Base-by-base conservation (phyloP, 305 asterid species). In the Fraxinus dipetala region DNA sequence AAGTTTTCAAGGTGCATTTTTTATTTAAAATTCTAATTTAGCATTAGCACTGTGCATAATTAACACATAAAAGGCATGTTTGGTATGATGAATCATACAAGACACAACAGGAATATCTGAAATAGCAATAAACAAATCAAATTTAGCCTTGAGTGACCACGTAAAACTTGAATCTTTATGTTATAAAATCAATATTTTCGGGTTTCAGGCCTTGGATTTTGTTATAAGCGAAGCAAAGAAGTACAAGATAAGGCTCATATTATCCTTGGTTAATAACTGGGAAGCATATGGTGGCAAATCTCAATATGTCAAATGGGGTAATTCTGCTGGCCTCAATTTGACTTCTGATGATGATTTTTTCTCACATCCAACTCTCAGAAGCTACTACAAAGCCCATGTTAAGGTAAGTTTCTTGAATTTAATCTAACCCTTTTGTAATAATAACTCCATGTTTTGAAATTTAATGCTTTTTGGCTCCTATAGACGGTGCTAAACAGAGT, bases 221-320 rank as follows among this genome's bases (percentile, higher is more conserved):
- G 99, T 95, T 9, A 78, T 92, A 73, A 95, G 97, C 81, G 99
- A 95, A 86, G 99, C 99, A 63, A 90, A 83, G 81, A 95, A 89
- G 90, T 89, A 87, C 77, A 91, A 88, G 79, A 90, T 95, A 84
- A 89, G 99, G 90, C 91, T 95, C 6, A 90, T 95, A 83, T 65
- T 93, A 67, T 91, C 98, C 24, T 76, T 93, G 45, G 98, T 91
- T 28, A 95, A 95, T 89, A 95, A 93, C 83, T 95, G 99, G 99
- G 95, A 95, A 28, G 97, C 93, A 65, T 95, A 95, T 82, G 99
- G 99, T 31, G 99, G 99, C 45, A 95, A 95, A 90, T 34, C 94
- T 30, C 98, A 93, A 90, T 95, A 95, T 81, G 97, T 92, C 31
- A 93, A 95, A 89, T 95, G 99, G 99, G 99, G 97, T 28, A 92